Evolutionary conservation across 805 yeast genomes (phyloP).

Genomic region (Candida pseudoglaebosa): DNA sequence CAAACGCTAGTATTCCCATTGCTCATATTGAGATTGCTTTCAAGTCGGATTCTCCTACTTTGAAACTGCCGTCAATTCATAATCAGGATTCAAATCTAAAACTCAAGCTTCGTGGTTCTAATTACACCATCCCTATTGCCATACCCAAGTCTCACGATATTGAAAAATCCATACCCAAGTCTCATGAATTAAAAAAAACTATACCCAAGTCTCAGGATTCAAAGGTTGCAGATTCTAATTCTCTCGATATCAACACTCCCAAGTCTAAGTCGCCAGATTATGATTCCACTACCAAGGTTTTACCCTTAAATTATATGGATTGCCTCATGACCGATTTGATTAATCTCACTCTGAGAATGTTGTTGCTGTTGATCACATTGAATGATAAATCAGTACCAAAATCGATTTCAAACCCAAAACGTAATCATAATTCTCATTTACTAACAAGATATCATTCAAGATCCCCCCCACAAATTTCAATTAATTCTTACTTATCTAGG

Average conservation of each 20-base stretch:
- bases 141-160: too few relatives aligned
- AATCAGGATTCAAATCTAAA: too few relatives aligned
- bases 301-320: conserved; percentile 54
- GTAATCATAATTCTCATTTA: conserved; percentile 19
- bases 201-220: too few relatives aligned
- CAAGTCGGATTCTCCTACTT: too few relatives aligned
- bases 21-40: too few relatives aligned
- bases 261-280: conserved; percentile 3
- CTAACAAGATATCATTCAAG: conserved; percentile 92
- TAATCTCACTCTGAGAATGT: conserved; percentile 71
- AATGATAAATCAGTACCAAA: conserved; percentile 58
- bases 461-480: conserved; percentile 84
- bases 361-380: conserved; percentile 65
- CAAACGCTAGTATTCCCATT: too few relatives aligned
- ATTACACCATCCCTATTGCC: too few relatives aligned
- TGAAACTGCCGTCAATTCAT: too few relatives aligned
- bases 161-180: too few relatives aligned
- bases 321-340: conserved; percentile 72
- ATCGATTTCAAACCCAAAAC: conserved; percentile 25
- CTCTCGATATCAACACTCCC: conserved; percentile 3
- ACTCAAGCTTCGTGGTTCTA: too few relatives aligned
- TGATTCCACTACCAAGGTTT: conserved; percentile 7
- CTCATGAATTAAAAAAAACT: too few relatives aligned
- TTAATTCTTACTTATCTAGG: conserved; percentile 70
- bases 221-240: too few relatives aligned